Conservation (phyloP, 2,329 filamentous ascomycete genomes). For the Cladobotryum protrusum region DNA sequence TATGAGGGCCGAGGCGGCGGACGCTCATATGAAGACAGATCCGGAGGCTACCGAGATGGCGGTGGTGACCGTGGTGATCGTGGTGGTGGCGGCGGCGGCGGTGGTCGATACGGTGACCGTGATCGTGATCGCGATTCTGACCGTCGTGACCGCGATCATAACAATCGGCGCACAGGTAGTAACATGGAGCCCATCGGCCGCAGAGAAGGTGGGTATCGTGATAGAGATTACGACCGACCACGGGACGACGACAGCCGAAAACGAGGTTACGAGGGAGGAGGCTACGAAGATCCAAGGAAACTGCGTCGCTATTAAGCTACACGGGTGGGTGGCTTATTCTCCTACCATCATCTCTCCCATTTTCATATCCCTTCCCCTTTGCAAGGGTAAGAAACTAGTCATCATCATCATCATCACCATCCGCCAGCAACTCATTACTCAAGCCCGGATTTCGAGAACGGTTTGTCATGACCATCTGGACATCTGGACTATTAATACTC, state of each 20-base stretch:
- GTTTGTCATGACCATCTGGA: neutral
- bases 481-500: slow-evolving; percentile 2
- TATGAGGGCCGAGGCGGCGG: slow-evolving; percentile 50
- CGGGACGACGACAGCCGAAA: slow-evolving; percentile 56
- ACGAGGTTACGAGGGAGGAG: slow-evolving; percentile 70
- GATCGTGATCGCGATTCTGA: slow-evolving; percentile 43
- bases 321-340: slow-evolving; percentile 8
- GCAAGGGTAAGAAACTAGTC: slow-evolving; percentile 10
- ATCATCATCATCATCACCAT: neutral
- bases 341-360: slow-evolving; percentile 8
- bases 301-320: slow-evolving; percentile 53
- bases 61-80: slow-evolving; percentile 42
- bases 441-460: slow-evolving; percentile 4
- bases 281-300: slow-evolving; percentile 71
- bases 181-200: slow-evolving; percentile 80
- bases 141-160: slow-evolving; percentile 24
- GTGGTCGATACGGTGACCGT: slow-evolving; percentile 42
- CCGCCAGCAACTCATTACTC: neutral
- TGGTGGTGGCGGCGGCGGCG: slow-evolving; percentile 42
- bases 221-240: slow-evolving; percentile 46
- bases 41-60: slow-evolving; percentile 47
- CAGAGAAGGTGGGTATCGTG: slow-evolving; percentile 52
- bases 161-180: slow-evolving; percentile 56
- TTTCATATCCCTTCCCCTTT: neutral
- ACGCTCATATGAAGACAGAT: slow-evolving; percentile 55